These are phyloP conservation scores for Sugiyamaella marilandica DNA, from an alignment of 805 yeast genomes.

Conservation along the genomic window DNA sequence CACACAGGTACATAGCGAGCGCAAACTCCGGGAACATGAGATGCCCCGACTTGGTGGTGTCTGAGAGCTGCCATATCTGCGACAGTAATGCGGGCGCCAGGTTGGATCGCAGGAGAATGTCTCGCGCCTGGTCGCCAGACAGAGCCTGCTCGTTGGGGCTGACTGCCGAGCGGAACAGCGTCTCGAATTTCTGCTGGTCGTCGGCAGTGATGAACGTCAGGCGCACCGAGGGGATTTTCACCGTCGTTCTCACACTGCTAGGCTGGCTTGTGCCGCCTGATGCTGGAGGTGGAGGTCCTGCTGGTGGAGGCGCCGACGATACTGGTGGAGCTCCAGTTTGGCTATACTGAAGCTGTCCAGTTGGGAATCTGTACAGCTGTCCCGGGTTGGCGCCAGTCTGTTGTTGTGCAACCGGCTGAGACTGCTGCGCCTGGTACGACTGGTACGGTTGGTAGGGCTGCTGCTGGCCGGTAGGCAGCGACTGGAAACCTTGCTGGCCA, in stretches of 20 bases:
- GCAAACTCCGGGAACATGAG: constrained; percentile 93
- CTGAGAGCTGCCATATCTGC: constrained; percentile 88
- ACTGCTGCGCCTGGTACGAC: constrained; percentile 13
- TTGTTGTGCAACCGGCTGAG: constrained; percentile 14
- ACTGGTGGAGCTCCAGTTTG: background rate
- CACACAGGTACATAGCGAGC: constrained; percentile 81
- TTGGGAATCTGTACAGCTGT: background rate
- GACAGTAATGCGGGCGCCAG: constrained; percentile 70
- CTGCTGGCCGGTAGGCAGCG: constrained; percentile 22
- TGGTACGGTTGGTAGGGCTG: constrained; percentile 14
- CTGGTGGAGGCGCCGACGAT: constrained; percentile 13
- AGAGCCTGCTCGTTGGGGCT: constrained; percentile 54
- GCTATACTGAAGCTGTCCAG: background rate
- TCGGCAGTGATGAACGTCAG: constrained; percentile 77
- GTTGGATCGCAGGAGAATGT: constrained; percentile 74
- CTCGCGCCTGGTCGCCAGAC: constrained; percentile 60
- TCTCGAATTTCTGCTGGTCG: constrained; percentile 85
- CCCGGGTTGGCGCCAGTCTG: background rate
- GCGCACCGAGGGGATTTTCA: constrained; percentile 46
- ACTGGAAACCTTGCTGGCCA: constrained; percentile 5
- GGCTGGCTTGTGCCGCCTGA: constrained; percentile 37
- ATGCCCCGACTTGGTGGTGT: constrained; percentile 78
- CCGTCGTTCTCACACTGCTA: constrained; percentile 8
- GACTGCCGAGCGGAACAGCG: constrained; percentile 75
- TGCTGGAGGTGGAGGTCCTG: constrained; percentile 28